Percentiles rank a stretch among this genome's conserved stretches.
Evolutionary conservation across 306 rosid species (phyloP).

Genomic region (Oemleria cerasiformis): DNA sequence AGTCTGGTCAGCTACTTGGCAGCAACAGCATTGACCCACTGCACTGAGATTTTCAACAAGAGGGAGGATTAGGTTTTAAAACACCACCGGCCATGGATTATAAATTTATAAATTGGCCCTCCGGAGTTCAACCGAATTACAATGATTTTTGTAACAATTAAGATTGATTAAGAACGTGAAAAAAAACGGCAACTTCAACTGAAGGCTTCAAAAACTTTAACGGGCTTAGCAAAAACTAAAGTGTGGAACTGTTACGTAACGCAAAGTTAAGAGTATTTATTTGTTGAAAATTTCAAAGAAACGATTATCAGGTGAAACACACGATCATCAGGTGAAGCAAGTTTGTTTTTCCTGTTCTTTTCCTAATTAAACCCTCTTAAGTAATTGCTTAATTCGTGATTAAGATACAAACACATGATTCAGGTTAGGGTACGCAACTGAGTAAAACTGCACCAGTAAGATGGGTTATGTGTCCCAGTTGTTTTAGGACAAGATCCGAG

Average conservation of each 20-base stretch:
- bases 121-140: not conserved
- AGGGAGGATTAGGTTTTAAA: not conserved
- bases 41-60: not conserved
- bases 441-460: not conserved
- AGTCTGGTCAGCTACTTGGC: not conserved
- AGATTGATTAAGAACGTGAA: not conserved
- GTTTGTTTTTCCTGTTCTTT: not conserved
- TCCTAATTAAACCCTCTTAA: not conserved
- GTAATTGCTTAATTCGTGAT: too few species aligned
- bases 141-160: not conserved
- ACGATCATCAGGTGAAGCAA: not conserved
- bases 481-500: not conserved
- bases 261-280: not conserved
- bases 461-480: not conserved
- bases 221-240: not conserved
- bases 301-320: not conserved
- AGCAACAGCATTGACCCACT: not conserved
- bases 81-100: not conserved
- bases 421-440: not conserved
- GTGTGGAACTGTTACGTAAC: not conserved
- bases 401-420: not conserved
- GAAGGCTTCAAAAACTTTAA: not conserved
- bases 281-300: not conserved
- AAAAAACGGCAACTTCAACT: conserved; percentile 2
- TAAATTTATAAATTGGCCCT: not conserved